Evolutionary conservation across 257 asterid genomes (phyloP), one percentile per base, ranked within the genome.

Genomic region (Primulina eburnea): DNA sequence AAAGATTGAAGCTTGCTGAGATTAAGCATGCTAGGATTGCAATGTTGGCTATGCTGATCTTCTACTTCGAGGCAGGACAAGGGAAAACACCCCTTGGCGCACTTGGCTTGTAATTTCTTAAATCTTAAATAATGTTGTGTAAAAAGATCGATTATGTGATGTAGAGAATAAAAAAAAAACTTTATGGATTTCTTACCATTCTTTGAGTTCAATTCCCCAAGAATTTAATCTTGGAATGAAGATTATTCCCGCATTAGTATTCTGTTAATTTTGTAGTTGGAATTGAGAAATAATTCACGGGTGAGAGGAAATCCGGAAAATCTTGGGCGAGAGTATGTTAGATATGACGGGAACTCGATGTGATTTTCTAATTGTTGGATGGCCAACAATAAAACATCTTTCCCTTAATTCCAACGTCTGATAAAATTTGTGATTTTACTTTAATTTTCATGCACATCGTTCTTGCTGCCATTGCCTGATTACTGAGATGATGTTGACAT

Each of bases 1-100:
- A 90, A 12, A 85, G 99, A 82, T 64, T 93, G 75, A 93, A 93
- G 83, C 64, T 93, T 37, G 97, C 99, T 4, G 99, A 93, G 95
- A 93, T 93, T 43, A 93, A 93, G 86, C 99, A 90, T 40, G 96
- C 99, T 0, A 89, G 99, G 80, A 47, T 93, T 59, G 97, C 99
- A 3, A 93, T 93, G 99, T 5, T 93, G 75, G 99, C 99, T 2
- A 90, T 93, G 96, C 77, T 90, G 24, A 90, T 93, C 65, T 90
- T 93, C 88, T 93, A 90, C 75, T 87, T 93, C 53, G 99, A 93
- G 72, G 97, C 97, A 2, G 97, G 99, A 21, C 99, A 93, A 65
- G 97, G 99, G 78, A 93, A 89, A 76, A 90, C 97, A 14, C 99
- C 97, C 67, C 92, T 90, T 59, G 95, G 97, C 16, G 99, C 99